These are phyloP conservation scores for Eleusine coracana DNA, from an alignment of 176 grass and related monocot species.

Conservation along the genomic window DNA sequence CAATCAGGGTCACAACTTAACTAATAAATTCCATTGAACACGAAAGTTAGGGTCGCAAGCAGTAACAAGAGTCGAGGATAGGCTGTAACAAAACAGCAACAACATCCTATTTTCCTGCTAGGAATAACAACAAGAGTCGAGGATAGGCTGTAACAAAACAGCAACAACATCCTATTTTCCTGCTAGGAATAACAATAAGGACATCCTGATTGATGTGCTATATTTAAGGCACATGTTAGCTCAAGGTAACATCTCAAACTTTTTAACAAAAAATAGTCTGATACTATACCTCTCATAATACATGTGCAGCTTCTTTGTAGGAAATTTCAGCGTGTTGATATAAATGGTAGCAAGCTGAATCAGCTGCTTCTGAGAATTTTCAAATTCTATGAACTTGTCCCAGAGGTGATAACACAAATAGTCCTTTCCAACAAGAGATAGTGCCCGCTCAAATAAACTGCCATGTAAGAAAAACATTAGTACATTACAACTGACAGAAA, in stretches of 20 bases:
- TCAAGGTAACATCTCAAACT: constrained; percentile 5
- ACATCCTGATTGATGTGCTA: neutral
- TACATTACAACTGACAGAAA: neutral
- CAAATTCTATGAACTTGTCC: constrained; percentile 93
- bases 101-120: too few relatives aligned
- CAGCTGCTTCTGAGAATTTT: constrained; percentile 75
- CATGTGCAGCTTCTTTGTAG: constrained; percentile 76
- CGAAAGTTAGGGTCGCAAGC: neutral
- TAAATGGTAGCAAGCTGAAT: constrained; percentile 74
- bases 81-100: too few relatives aligned
- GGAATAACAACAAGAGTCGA: too few relatives aligned
- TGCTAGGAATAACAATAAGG: neutral
- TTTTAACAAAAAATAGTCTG: constrained; percentile 9
- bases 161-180: neutral
- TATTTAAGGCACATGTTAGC: constrained; percentile 5
- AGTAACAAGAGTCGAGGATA: constrained; percentile 4
- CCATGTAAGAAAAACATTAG: constrained; percentile 34
- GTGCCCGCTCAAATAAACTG: constrained; percentile 83
- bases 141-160: neutral
- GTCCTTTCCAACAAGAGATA: constrained; percentile 85
- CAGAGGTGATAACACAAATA: constrained; percentile 78
- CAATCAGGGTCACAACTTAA: neutral
- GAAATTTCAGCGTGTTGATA: constrained; percentile 74
- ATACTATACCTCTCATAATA: constrained; percentile 87
- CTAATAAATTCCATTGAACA: neutral